A percentile compares a stretch with the other conserved stretches of the same genome.
Conservation (phyloP, 2,329 filamentous ascomycete genomes). For the Fusarium nygamai region DNA sequence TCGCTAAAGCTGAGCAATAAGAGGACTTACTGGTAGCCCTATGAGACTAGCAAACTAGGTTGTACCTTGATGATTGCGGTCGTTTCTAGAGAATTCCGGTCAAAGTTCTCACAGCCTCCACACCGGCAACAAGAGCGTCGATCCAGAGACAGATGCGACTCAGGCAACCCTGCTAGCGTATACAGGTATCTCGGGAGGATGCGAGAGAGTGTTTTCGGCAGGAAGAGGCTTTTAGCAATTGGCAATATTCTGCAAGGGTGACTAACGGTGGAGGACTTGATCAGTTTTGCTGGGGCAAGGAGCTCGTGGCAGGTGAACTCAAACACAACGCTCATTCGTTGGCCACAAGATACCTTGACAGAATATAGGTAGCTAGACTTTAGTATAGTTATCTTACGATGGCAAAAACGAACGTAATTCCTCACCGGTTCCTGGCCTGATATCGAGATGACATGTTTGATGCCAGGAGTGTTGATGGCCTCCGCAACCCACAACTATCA, state of each 20-base stretch:
- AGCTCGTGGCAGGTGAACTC: not conserved
- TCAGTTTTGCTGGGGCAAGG: not conserved
- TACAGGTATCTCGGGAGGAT: not conserved
- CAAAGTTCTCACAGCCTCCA: not conserved
- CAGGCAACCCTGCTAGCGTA: conserved; percentile 10
- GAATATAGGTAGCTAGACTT: not conserved
- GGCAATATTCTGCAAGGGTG: not conserved
- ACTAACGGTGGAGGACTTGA: not conserved
- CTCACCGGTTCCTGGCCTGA: not conserved
- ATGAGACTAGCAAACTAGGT: not conserved
- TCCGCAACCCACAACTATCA: not conserved
- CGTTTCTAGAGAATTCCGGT: conserved; percentile 1
- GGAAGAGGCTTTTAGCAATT: not conserved
- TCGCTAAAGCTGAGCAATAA: not conserved
- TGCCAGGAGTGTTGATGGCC: not conserved
- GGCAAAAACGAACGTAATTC: not conserved
- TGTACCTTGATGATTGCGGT: not conserved
- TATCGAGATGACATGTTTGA: not conserved
- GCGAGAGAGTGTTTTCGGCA: conserved; percentile 9
- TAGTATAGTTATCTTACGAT: not conserved
- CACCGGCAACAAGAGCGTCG: not conserved
- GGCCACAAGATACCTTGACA: not conserved
- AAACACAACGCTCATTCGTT: not conserved
- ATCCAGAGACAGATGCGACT: not conserved
- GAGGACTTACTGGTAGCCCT: not conserved